Evolutionary conservation across 78 protist genomes (phyloP).

Genomic region (Creolimax fragrantissima): DNA sequence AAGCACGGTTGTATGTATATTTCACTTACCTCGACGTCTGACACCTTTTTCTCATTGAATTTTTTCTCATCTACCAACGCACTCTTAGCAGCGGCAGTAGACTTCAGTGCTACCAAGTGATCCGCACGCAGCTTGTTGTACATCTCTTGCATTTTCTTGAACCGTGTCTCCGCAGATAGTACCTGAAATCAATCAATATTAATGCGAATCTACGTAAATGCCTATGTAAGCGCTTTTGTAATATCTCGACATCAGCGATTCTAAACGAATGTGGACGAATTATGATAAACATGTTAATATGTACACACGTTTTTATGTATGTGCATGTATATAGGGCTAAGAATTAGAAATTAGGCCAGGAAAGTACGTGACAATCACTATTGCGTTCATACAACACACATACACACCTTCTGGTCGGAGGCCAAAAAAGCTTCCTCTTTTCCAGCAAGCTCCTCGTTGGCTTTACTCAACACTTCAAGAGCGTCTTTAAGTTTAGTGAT

Average conservation of each 20-base stretch:
- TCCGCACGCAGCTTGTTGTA: background rate
- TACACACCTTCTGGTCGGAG: background rate
- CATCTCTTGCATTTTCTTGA: conserved; percentile 12
- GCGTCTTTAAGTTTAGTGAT: background rate
- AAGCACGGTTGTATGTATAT: too few relatives aligned
- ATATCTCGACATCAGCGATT: background rate
- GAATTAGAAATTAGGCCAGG: too few relatives aligned
- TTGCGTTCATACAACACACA: too few relatives aligned
- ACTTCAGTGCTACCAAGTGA: background rate
- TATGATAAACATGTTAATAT: background rate
- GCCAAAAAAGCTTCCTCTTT: background rate
- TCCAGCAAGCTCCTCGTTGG: background rate
- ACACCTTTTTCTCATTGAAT: background rate
- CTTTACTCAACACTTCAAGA: background rate
- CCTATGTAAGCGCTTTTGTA: background rate
- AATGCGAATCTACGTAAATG: background rate
- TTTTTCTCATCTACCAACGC: background rate
- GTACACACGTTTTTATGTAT: background rate
- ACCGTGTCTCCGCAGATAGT: background rate
- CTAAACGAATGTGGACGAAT: background rate
- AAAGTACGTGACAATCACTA: too few relatives aligned
- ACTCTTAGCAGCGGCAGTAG: background rate
- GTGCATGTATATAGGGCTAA: background rate
- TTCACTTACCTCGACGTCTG: background rate
- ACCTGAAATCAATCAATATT: background rate